Base-by-base conservation (phyloP, 164 flowering plant species). In the Vitis rotundifolia region DNA sequence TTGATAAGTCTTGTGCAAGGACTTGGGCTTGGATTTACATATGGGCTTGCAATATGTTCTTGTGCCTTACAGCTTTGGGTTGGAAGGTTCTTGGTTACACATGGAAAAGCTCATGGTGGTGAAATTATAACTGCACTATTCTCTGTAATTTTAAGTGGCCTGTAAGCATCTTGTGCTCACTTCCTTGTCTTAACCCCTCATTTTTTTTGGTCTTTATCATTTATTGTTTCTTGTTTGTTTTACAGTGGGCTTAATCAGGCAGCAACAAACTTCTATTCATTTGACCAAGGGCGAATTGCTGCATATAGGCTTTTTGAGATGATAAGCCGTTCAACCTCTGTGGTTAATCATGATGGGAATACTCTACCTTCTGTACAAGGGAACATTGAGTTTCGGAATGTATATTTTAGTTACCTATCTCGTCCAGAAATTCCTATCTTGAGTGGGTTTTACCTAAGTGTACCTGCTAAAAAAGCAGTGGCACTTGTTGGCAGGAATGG, bases 1-100 rank as follows among this genome's bases (percentile, higher is more conserved):
- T 66, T 91, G 81, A 95, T 95, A 71, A 93, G 99, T 79, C 97
- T 95, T 70, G 99, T 95, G 72, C 99, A 95, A 90, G 99, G 99
- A 22, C 97, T 95, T 84, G 99, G 99, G 12, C 98, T 95, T 80
- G 99, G 99, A 71, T 95, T 95, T 78, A 95, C 99, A n/a, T 95
- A 95, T 84, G 99, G 99, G 50, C 97, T 95, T 78, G 99, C 98
- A 18, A 95, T 95, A 70, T 95, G 99, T 82, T 95, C 99, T 61
- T 95, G 99, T 81, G 97, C 99, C 54, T 79, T 95, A 72, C 98
- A 95, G 82, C 92, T 95, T 55, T 95, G 96, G 96, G 97, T 92
- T 73, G 99, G 99, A 79, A 83, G 96, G 79, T 87, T 89, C 75
- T 78, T 94, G 65, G 85, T 94, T 70, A 72, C 78, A 2, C 81